A percentile compares a stretch with the other conserved stretches of the same genome.
phyloP scores from a whole-genome alignment of 192 early-diverging fungal genomes.

The Polychytrium aggregatum region DNA sequence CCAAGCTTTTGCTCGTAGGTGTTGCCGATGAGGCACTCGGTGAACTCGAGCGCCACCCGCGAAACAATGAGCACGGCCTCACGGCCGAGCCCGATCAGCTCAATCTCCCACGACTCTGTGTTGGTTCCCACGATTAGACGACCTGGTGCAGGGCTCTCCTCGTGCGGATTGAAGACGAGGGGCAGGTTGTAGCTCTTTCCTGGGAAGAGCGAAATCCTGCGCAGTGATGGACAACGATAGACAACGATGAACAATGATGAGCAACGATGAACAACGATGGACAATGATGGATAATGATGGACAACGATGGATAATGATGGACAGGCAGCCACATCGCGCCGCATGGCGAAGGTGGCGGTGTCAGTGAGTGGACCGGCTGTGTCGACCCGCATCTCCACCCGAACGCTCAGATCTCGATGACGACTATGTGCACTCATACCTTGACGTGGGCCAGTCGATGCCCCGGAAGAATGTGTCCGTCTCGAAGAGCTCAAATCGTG shows the following conservation, averaged over 20 bases:
- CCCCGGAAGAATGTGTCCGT: slow-evolving; percentile 54
- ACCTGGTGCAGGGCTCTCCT: slow-evolving; percentile 44
- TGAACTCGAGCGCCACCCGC: slow-evolving; percentile 41
- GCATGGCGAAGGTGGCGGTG: no score
- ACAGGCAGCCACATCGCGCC: no score
- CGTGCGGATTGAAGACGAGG: slow-evolving; percentile 52
- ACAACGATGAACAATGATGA: no score
- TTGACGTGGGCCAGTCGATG: slow-evolving; percentile 36
- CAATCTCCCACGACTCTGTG: slow-evolving; percentile 45
- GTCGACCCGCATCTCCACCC: no score
- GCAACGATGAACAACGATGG: no score
- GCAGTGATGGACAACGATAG: no score
- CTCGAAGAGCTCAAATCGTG: slow-evolving; percentile 38
- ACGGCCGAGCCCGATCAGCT: slow-evolving; percentile 44
- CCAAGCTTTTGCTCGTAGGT: slow-evolving; percentile 51
- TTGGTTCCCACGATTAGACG: slow-evolving; percentile 38
- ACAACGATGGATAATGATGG: no score
- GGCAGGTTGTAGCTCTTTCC: slow-evolving; percentile 44
- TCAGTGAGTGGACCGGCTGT: no score
- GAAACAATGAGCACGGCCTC: slow-evolving; percentile 57
- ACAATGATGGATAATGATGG: no score
- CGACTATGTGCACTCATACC: no score
- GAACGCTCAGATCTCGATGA: no score
- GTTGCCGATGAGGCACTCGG: slow-evolving; percentile 55
- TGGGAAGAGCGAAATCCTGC: slow-evolving; percentile 39